Evolutionary conservation across 176 grass and related monocot species (phyloP), one percentile per base, ranked within the genome.

Genomic region (Tillandsia fasciculata): DNA sequence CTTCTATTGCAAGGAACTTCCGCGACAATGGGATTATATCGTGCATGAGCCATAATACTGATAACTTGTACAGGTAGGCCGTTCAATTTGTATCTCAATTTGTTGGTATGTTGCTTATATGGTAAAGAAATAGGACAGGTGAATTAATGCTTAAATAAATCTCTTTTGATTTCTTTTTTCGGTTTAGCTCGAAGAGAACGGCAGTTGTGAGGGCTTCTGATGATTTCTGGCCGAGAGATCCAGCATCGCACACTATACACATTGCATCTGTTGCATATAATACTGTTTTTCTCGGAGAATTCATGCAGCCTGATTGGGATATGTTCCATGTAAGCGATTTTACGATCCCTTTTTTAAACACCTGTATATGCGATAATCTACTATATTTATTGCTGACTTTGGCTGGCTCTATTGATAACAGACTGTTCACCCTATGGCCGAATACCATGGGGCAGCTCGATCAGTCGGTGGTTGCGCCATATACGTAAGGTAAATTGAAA

Each of bases 21-120:
- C 65, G 51, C 2, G 85, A 88, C 28, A 96, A 96, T 24, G 75
- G 80, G 13, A 86, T 96, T 51, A 91, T 96, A 83, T 91, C 82
- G 7, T 96, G 91, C 79, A 96, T 96, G 91, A 96, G 91, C 68
- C 91, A 91, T 61, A 96, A 83, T 56, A 91, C 91, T 3, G 91
- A 96, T 28, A 91, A 70, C 66, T 67, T 96, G 2, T 96, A 91
- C 68, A 91, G 91, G 87, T 96, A 73, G 26, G 8, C 2, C 13
- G 8, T 18, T 56, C n/a, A 63, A 5, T 49, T 50, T 2, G 14
- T 27, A 51, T 18, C 53, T 84, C 11, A 50, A 65, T 48, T 12
- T 20, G 0, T 1, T 64, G 7, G 64, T 15, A 69, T 1, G 20
- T 72, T 56, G 33, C 33, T 42, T 52, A 70, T 2, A 64, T 52